Percentiles rank a stretch among this genome's conserved stretches.
Evolutionary conservation across 805 yeast species (phyloP).

Genomic region (Kazachstania taianensis): DNA sequence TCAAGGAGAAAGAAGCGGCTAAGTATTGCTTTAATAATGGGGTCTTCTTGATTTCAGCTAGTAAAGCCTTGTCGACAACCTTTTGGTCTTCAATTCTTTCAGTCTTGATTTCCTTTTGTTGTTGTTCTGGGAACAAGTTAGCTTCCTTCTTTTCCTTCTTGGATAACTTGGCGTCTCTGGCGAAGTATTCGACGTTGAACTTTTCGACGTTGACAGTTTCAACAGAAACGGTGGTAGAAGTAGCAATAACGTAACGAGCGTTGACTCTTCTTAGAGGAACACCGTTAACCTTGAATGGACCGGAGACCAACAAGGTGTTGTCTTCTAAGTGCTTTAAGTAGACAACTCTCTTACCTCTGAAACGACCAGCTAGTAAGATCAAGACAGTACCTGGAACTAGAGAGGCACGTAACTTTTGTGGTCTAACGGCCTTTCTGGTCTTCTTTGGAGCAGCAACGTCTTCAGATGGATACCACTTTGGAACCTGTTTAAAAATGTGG

Average conservation of each 20-base stretch:
- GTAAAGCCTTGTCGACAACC: conserved; percentile 80
- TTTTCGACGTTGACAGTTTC: conserved; percentile 73
- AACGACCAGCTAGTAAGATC: conserved; percentile 95
- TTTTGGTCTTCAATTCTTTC: conserved; percentile 95
- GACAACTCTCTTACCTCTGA: conserved; percentile 99
- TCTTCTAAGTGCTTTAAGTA: conserved; percentile 93
- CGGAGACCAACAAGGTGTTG: conserved; percentile 91
- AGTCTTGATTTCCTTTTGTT: conserved; percentile 77
- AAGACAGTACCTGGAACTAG: conserved; percentile 95
- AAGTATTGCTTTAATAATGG: conserved; percentile 93
- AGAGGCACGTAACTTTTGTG: conserved; percentile 89
- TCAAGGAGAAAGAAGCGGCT: conserved; percentile 87
- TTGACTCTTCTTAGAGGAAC: conserved; percentile 98
- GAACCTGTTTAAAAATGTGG: conserved; percentile 41
- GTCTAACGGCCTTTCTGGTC: conserved; percentile 80
- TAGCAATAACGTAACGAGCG: conserved; percentile 96
- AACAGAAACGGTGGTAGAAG: conserved; percentile 82
- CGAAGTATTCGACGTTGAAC: conserved; percentile 88
- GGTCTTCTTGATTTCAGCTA: conserved; percentile 90
- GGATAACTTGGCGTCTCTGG: conserved; percentile 73
- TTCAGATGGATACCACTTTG: conserved; percentile 90
- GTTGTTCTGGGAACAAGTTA: conserved; percentile 74
- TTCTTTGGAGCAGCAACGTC: conserved; percentile 76
- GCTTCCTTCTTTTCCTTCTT: conserved; percentile 78
- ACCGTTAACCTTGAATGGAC: conserved; percentile 99